Conservation (phyloP, 2,329 filamentous ascomycete genomes). For the Beauveria pseudobassiana region DNA sequence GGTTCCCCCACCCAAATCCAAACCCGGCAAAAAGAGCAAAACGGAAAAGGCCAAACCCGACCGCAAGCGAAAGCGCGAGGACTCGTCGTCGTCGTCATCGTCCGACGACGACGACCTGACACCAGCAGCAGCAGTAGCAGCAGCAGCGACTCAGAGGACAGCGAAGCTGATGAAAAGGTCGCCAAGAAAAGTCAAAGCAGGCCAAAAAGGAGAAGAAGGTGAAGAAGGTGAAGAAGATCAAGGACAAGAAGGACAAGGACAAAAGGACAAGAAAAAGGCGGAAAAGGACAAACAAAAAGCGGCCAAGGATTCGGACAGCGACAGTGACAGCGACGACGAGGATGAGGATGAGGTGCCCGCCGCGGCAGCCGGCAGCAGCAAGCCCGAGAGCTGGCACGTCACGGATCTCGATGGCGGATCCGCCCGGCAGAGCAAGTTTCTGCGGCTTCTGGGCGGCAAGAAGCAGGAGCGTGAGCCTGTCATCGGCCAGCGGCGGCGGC, state of each 20-base stretch:
- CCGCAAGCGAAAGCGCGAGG: slow-evolving; percentile 11
- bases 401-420: slow-evolving; percentile 42
- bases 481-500: background rate
- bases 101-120: slow-evolving; percentile 3
- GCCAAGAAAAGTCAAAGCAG: background rate
- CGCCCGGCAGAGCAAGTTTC: slow-evolving; percentile 47
- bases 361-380: slow-evolving; percentile 10
- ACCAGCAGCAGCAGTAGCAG: background rate
- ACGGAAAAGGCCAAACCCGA: slow-evolving; percentile 12
- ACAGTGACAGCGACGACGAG: slow-evolving; percentile 13
- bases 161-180: slow-evolving; percentile 8
- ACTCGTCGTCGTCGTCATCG: background rate
- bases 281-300: slow-evolving; percentile 11
- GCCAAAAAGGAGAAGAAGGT: slow-evolving; percentile 17
- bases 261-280: slow-evolving; percentile 14
- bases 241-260: slow-evolving; percentile 14
- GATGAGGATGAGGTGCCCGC: slow-evolving; percentile 8
- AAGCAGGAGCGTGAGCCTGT: slow-evolving; percentile 5
- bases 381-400: slow-evolving; percentile 45
- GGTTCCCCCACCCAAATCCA: slow-evolving; percentile 4
- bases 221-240: slow-evolving; percentile 16
- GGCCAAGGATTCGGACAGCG: slow-evolving; percentile 14
- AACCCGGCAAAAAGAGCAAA: slow-evolving; percentile 14
- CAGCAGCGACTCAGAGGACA: slow-evolving; percentile 11
- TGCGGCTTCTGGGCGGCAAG: slow-evolving; percentile 37